phyloP scores from a whole-genome alignment of 805 yeast species.

The Sugiyamaella valdiviana region DNA sequence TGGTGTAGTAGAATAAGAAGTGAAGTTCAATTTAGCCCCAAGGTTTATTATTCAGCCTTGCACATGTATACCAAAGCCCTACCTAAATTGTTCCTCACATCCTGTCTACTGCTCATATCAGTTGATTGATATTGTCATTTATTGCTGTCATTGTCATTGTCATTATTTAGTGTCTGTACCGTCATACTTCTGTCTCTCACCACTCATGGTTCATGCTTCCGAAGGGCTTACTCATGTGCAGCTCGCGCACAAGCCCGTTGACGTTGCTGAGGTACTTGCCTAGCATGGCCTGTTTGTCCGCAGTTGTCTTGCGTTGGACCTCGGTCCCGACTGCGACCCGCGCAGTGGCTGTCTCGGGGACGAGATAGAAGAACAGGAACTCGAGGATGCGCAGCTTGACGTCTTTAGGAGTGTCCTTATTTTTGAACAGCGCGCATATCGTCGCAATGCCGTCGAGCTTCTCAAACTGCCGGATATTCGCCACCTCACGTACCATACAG shows the following conservation, averaged over 20 bases:
- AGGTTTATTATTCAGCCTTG: too few species aligned
- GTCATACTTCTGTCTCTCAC: constrained; percentile 26
- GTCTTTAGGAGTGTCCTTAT: constrained; percentile 39
- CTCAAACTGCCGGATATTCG: constrained; percentile 57
- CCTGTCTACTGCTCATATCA: too few species aligned
- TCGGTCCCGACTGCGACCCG: constrained; percentile 12
- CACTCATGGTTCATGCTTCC: constrained; percentile 44
- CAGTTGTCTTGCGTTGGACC: constrained; percentile 35
- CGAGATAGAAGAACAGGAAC: constrained; percentile 60
- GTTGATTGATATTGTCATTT: too few species aligned
- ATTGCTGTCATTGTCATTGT: too few species aligned
- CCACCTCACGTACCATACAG: constrained; percentile 49
- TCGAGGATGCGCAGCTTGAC: constrained; percentile 61
- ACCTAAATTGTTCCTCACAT: too few species aligned
- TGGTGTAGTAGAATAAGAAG: background rate
- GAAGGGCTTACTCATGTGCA: constrained; percentile 43
- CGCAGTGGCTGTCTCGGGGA: constrained; percentile 45
- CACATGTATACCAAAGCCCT: too few species aligned
- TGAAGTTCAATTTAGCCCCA: too few species aligned
- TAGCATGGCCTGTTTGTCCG: constrained; percentile 41
- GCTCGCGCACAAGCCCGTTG: constrained; percentile 42
- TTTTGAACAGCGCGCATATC: constrained; percentile 43
- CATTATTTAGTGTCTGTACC: background rate
- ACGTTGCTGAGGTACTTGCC: constrained; percentile 41
- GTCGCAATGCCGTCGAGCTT: constrained; percentile 46